Conservation (phyloP, 106 monocot genomes). For the Vanilla planifolia region DNA sequence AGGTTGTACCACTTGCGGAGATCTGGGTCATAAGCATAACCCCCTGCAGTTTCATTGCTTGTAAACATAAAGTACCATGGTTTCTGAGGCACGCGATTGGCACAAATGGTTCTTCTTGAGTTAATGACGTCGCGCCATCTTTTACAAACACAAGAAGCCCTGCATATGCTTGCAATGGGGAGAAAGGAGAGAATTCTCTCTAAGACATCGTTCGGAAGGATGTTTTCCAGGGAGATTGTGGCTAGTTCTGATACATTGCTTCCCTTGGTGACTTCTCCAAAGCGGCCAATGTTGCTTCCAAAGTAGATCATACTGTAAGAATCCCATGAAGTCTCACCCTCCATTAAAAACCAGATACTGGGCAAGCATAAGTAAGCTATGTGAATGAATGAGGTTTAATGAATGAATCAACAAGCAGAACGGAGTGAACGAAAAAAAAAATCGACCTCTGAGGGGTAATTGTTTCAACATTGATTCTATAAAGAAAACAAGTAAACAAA, state of each 20-base stretch:
- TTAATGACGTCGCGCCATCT: constrained; percentile 52
- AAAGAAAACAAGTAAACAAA: too few relatives aligned
- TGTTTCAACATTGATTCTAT: too few relatives aligned
- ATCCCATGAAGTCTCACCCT: constrained; percentile 17
- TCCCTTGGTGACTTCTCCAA: constrained; percentile 12
- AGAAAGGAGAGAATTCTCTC: constrained; percentile 56
- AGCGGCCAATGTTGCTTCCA: neutral
- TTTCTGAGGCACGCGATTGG: constrained; percentile 27
- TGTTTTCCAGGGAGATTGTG: constrained; percentile 33
- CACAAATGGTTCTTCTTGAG: constrained; percentile 30
- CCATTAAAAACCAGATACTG: constrained; percentile 3
- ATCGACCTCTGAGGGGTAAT: too few relatives aligned
- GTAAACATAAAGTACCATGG: constrained; percentile 96
- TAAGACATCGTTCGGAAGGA: constrained; percentile 60
- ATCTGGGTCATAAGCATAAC: constrained; percentile 57
- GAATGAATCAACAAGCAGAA: too few relatives aligned
- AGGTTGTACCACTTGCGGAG: constrained; percentile 62
- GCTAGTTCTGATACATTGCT: constrained; percentile 1
- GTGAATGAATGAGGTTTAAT: too few relatives aligned
- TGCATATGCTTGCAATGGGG: constrained; percentile 43
- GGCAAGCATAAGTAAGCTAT: too few relatives aligned
- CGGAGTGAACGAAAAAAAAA: neutral
- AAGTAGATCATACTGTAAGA: constrained; percentile 5
- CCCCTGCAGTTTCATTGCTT: constrained; percentile 22
- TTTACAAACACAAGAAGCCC: constrained; percentile 53